These are phyloP conservation scores for Fragaria nilgerrensis DNA, from an alignment of 306 rosid genomes.

Conservation along the genomic window DNA sequence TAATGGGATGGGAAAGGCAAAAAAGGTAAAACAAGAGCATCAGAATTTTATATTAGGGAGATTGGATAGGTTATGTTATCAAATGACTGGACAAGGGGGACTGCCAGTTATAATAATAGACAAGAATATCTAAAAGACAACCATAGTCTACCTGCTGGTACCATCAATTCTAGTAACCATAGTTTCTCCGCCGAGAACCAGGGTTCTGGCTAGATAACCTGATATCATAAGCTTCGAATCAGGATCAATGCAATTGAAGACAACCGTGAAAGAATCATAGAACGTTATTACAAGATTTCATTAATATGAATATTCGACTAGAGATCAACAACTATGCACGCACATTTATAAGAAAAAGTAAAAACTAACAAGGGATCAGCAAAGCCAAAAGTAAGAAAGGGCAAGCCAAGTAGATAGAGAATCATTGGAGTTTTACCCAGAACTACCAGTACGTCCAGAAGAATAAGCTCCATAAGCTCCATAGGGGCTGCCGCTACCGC, in stretches of 20 bases:
- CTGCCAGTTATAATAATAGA: constrained; percentile 36
- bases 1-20: constrained; percentile 91
- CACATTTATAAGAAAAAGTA: neutral
- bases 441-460: constrained; percentile 59
- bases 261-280: neutral
- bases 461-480: constrained; percentile 91
- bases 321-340: neutral
- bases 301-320: neutral
- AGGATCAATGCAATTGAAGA: constrained; percentile 20
- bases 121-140: constrained; percentile 28
- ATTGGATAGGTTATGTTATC: constrained; percentile 73
- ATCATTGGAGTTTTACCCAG: constrained; percentile 56
- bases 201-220: constrained; percentile 54
- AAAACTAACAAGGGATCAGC: neutral
- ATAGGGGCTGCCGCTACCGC: constrained; percentile 60
- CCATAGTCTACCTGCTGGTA: constrained; percentile 38
- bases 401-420: neutral
- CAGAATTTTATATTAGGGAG: constrained; percentile 75
- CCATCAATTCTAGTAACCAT: constrained; percentile 44
- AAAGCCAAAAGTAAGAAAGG: neutral
- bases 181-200: constrained; percentile 61
- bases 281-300: neutral
- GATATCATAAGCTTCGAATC: constrained; percentile 35
- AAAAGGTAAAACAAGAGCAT: constrained; percentile 89
- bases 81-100: constrained; percentile 42